phyloP scores from a whole-genome alignment of 441 rosid species.

The Gossypium gossypioides region DNA sequence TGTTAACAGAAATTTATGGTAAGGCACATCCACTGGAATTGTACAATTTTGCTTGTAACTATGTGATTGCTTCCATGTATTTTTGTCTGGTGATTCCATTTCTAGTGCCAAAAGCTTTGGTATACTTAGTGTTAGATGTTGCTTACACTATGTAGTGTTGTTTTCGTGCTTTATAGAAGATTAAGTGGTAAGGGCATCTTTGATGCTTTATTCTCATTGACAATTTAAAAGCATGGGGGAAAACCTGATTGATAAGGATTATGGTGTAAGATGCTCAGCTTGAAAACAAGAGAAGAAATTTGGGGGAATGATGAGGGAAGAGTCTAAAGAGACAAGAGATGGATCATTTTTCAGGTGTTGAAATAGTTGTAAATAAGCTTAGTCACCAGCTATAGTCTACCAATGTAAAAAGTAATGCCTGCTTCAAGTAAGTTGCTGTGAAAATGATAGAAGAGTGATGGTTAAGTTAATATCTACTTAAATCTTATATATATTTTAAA shows the following conservation, averaged over 20 bases:
- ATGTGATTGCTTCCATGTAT: background rate
- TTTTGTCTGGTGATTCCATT: background rate
- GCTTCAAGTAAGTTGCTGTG: background rate
- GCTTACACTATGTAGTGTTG: background rate
- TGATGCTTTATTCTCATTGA: background rate
- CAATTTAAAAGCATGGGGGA: background rate
- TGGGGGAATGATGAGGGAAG: background rate
- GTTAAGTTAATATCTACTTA: background rate
- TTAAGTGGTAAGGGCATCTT: background rate
- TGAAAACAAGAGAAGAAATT: background rate
- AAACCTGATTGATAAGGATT: background rate
- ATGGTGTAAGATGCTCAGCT: conserved; percentile 1
- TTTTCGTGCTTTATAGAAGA: background rate
- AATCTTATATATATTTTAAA: background rate
- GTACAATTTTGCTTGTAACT: background rate
- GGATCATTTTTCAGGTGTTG: background rate
- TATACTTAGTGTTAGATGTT: background rate
- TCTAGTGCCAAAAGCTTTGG: background rate
- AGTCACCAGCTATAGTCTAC: background rate
- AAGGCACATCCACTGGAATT: background rate
- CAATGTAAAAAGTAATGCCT: background rate
- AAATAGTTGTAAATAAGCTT: conserved; percentile 6
- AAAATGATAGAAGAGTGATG: background rate
- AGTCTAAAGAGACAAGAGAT: background rate
- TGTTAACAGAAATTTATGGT: background rate